phyloP scores from a whole-genome alignment of 805 yeast genomes.

The Alloascoidea hylecoeti region DNA sequence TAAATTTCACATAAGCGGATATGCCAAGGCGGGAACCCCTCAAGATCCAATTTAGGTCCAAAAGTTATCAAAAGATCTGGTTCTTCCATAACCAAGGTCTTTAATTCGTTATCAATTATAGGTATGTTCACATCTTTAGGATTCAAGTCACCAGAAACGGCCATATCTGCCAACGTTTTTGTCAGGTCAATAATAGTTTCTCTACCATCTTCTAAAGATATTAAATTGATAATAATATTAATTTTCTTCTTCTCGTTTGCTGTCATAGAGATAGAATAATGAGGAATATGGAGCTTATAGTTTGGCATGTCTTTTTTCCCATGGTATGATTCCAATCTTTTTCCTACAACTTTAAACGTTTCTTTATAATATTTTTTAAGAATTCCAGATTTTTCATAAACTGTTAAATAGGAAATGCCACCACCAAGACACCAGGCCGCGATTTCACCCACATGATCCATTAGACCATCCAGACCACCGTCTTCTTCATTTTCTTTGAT shows the following conservation, averaged over 20 bases:
- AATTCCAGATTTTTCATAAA: slow-evolving; percentile 72
- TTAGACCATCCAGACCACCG: slow-evolving; percentile 73
- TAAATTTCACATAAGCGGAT: slow-evolving; percentile 73
- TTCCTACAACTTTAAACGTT: slow-evolving; percentile 38
- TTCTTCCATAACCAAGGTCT: slow-evolving; percentile 69
- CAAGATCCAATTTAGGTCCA: slow-evolving; percentile 77
- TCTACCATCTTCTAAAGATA: slow-evolving; percentile 75
- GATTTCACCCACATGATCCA: slow-evolving; percentile 64
- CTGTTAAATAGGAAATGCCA: slow-evolving; percentile 58
- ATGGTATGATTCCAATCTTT: slow-evolving; percentile 55
- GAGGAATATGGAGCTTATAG: slow-evolving; percentile 52
- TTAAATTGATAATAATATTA: slow-evolving; percentile 50
- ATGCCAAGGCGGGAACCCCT: slow-evolving; percentile 98
- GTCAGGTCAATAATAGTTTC: slow-evolving; percentile 83
- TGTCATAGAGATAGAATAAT: no score
- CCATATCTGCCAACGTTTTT: slow-evolving; percentile 69
- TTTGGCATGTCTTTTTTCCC: slow-evolving; percentile 58
- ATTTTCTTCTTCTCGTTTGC: no score
- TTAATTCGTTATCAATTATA: slow-evolving; percentile 39
- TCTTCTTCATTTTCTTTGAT: slow-evolving; percentile 67
- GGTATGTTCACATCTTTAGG: slow-evolving; percentile 59
- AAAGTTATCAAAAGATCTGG: slow-evolving; percentile 82
- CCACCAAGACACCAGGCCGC: slow-evolving; percentile 83
- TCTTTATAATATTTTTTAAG: slow-evolving; percentile 25
- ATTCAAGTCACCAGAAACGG: slow-evolving; percentile 42